Evolutionary conservation across 1,139 yeast genomes (phyloP).

Genomic region (Candida buenavistaensis): DNA sequence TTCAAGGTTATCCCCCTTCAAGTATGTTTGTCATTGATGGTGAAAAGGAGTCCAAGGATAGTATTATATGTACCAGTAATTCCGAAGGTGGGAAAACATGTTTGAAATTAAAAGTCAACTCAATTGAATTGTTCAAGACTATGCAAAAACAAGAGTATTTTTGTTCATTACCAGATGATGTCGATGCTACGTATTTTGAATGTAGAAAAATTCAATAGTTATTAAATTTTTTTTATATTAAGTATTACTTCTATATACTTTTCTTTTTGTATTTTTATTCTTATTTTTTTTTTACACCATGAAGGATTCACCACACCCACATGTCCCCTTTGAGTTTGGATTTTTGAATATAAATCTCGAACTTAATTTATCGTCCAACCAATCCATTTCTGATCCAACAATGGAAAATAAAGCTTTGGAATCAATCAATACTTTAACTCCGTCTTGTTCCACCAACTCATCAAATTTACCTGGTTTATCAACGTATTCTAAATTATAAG

Average conservation of each 20-base stretch:
- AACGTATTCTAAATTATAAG: constrained; percentile 89
- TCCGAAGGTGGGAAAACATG: constrained; percentile 47
- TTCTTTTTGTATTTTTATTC: constrained; percentile 5
- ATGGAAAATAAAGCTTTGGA: constrained; percentile 94
- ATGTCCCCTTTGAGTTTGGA: constrained; percentile 95
- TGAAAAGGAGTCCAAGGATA: constrained; percentile 36
- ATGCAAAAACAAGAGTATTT: constrained; percentile 49
- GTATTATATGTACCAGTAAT: constrained; percentile 45
- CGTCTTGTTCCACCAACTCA: constrained; percentile 89
- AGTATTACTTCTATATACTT: constrained; percentile 1
- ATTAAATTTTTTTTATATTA: neutral
- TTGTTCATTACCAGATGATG: constrained; percentile 48
- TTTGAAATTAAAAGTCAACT: constrained; percentile 38
- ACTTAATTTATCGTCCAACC: constrained; percentile 90
- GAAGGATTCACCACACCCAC: constrained; percentile 98
- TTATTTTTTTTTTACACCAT: constrained; percentile 60
- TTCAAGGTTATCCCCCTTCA: constrained; percentile 21
- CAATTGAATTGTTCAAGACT: constrained; percentile 42
- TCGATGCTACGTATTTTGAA: constrained; percentile 49
- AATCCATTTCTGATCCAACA: constrained; percentile 97
- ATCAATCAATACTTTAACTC: constrained; percentile 88
- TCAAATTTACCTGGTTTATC: constrained; percentile 89
- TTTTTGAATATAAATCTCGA: constrained; percentile 89
- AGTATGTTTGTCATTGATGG: constrained; percentile 47
- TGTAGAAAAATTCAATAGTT: constrained; percentile 38